A percentile compares a stretch with the other conserved stretches of the same genome.
These are phyloP conservation scores for Coprinopsis sp. DNA, from an alignment of 768 basidiomycete species.

Conservation along the genomic window DNA sequence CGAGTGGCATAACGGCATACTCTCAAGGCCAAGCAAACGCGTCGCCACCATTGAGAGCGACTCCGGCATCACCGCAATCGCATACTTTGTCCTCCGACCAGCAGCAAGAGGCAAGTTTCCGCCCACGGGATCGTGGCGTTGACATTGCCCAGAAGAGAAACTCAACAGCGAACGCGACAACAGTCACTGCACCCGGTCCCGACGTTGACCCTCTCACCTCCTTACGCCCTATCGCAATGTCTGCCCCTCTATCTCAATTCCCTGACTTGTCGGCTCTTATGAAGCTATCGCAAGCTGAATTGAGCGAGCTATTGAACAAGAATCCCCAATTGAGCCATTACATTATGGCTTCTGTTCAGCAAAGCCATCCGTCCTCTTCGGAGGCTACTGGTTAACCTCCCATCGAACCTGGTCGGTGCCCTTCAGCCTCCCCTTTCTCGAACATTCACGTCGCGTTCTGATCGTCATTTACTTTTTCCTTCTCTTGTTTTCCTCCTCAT, in stretches of 20 bases:
- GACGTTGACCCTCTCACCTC: too few species aligned
- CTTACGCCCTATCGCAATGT: too few species aligned
- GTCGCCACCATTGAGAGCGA: neutral
- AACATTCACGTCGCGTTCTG: too few species aligned
- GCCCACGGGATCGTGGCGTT: neutral
- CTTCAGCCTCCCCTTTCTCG: too few species aligned
- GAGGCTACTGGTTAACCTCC: too few species aligned
- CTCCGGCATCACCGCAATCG: conserved; percentile 6
- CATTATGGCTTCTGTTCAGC: conserved; percentile 29
- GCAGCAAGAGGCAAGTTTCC: neutral
- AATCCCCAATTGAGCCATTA: conserved; percentile 37
- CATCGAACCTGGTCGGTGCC: too few species aligned
- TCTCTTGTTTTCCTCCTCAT: too few species aligned
- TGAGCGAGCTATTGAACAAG: conserved; percentile 31
- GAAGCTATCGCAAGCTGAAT: conserved; percentile 31
- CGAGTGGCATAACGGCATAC: too few species aligned
- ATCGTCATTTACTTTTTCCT: too few species aligned
- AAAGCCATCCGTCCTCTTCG: neutral
- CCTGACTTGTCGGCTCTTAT: conserved; percentile 27
- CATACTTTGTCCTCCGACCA: neutral
- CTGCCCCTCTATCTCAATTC: neutral
- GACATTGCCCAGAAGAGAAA: neutral
- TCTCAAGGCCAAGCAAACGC: too few species aligned
- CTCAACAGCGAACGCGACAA: neutral
- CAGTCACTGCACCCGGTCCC: neutral